Evolutionary conservation across 768 basidiomycete species (phyloP).

Genomic region (Rhodotorula diobovata): DNA sequence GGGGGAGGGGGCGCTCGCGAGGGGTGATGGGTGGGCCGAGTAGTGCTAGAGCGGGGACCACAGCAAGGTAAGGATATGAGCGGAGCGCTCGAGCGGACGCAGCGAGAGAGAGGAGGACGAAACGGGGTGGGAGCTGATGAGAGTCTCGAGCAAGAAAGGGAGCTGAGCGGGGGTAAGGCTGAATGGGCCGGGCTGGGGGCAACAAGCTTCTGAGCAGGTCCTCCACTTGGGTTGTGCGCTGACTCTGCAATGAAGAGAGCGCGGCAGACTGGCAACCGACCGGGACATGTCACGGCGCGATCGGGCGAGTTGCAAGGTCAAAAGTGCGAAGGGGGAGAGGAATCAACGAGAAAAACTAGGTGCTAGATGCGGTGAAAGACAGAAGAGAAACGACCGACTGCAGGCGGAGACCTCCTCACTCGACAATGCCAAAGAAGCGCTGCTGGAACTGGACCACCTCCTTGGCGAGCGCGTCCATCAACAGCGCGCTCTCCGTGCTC

Average conservation of each 20-base stretch:
- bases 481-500: neutral
- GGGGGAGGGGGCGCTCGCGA: neutral
- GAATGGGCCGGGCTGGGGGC: too few relatives aligned
- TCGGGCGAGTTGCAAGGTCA: too few relatives aligned
- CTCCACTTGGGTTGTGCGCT: too few relatives aligned
- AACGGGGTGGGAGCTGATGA: neutral
- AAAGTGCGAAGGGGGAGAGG: too few relatives aligned
- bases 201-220: too few relatives aligned
- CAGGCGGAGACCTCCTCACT: neutral
- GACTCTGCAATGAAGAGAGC: too few relatives aligned
- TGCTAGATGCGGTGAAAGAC: neutral
- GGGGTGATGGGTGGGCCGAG: neutral
- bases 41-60: neutral
- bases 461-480: slow-evolving; percentile 1
- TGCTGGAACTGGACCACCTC: slow-evolving; percentile 10
- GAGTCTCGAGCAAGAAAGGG: neutral
- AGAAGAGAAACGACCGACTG: too few relatives aligned
- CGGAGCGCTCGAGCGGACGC: too few relatives aligned
- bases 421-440: slow-evolving; percentile 4
- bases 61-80: too few relatives aligned
- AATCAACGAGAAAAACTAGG: neutral
- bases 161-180: neutral
- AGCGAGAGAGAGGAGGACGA: neutral
- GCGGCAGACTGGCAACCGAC: too few relatives aligned
- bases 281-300: too few relatives aligned